Base-by-base conservation (phyloP, 306 rosid species). In the Quercus glauca region DNA sequence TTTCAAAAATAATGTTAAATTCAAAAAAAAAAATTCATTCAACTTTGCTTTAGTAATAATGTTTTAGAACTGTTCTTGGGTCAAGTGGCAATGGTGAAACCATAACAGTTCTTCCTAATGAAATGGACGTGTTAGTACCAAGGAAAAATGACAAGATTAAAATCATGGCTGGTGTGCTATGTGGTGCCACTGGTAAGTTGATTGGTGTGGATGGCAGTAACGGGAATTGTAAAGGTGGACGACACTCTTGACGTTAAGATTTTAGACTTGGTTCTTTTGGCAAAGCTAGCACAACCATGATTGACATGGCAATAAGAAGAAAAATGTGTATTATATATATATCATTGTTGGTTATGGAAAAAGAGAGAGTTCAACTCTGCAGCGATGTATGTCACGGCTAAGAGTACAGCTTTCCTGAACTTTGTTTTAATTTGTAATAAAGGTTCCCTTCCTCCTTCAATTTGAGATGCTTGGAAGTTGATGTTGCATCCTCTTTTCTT, bases 131-230 rank as follows among this genome's bases (percentile, higher is more conserved):
- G 4, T 93, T 96, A 28, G 92, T 85, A 17, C 99, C 99, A 0
- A 89, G 92, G 80, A 96, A 96, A 78, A 86, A 84, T 0, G 97
- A 96, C 83, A 90, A 90, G 75, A 88, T 96, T 65, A 96, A 96
- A 85, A 93, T 96, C 64, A 89, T 91, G 93, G 97, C 91, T n/a
- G 97, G 99, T 19, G 80, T 92, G 29, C 49, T 93, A 49, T 94
- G 98, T 3, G 99, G 99, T 74, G 79, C 91, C 73, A 93, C 98
- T 0, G 99, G 99, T 65, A 96, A 96, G 89, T 90, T 96, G 87
- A 96, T 93, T 21, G 99, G 99, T 76, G 96, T 96, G 21, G 99
- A 96, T 76, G 99, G 97, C 23, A 93, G 94, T 12, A 98, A 96
- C 71, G 98, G 99, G 99, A 26, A 96, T 96, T 80, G 99, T 96